These are phyloP conservation scores for Batkoa obscura DNA, from an alignment of 371 early-diverging fungal species.

Conservation along the genomic window DNA sequence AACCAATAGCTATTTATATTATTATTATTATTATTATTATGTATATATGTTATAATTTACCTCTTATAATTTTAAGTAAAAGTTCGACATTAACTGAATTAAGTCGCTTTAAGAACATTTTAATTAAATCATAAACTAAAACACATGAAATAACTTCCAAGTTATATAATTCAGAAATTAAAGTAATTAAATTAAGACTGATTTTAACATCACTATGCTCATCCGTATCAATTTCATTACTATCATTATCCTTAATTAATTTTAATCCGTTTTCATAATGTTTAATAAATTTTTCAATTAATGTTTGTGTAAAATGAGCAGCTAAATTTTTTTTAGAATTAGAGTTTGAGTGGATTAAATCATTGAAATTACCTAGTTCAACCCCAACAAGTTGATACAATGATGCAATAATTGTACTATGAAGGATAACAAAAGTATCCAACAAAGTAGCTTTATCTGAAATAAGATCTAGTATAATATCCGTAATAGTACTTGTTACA, in stretches of 20 bases:
- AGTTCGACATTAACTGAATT: conserved; percentile 74
- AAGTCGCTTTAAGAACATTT: conserved; percentile 37
- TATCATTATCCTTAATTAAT: conserved; percentile 6
- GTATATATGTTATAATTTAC: too few relatives aligned
- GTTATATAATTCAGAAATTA: conserved; percentile 74
- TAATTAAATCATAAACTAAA: conserved; percentile 70
- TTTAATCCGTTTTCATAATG: too few relatives aligned
- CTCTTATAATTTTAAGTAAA: conserved; percentile 57
- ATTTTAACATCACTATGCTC: conserved; percentile 20
- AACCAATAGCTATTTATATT: conserved; percentile 41
- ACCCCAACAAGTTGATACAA: conserved; percentile 63
- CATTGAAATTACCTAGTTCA: conserved; percentile 44
- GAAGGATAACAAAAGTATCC: conserved; percentile 73
- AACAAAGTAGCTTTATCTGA: conserved; percentile 59
- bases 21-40: neutral
- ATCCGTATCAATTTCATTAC: conserved; percentile 13
- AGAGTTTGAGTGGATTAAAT: neutral
- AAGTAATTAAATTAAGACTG: conserved; percentile 55
- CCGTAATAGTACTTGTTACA: conserved; percentile 31
- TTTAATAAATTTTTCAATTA: conserved; percentile 31
- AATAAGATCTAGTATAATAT: conserved; percentile 50
- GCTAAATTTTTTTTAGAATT: too few relatives aligned
- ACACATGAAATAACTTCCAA: conserved; percentile 70
- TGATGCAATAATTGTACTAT: conserved; percentile 67
- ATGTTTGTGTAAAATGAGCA: conserved; percentile 68